Evolutionary conservation across 2,329 filamentous ascomycete genomes (phyloP), one percentile per base, ranked within the genome.

Genomic region (Colletotrichum trifolii): DNA sequence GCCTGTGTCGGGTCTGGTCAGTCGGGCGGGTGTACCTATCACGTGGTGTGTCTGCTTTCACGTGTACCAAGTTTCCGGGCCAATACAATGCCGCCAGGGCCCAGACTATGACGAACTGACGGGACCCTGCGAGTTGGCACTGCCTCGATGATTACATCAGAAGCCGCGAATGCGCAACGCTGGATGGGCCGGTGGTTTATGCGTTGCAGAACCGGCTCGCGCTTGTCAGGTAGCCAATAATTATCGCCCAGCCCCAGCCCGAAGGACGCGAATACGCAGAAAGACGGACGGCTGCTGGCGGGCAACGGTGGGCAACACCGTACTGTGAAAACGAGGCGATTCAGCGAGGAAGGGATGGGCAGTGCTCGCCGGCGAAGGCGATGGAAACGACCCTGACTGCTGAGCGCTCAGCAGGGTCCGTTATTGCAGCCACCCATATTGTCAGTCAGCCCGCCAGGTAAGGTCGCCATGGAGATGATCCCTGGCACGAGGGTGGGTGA

Each of bases 71-170:
- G 39, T 49, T 25, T 35, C 62, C 58, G 62, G 52, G 39, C 46
- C 57, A 65, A 56, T 52, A 36, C 50, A 50, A 36, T 42, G 45
- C 40, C 58, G 57, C 52, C 62, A 46, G 62, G 57, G 62, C 46
- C 57, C 40, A 60, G 50, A 36, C 42, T 38, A 42, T 48, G 58
- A 52, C 40, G 62, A 53, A 39, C 40, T 52, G 40, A 25, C 25
- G 25, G 25, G 25, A 25, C 25, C 25, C 25, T 25, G 25, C 25
- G 25, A 4, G 4, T 25, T 53, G 46, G 48, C 64, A 63, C 64
- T 47, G 60, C 64, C 64, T 45, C 64, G 42, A 54, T 6, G 54
- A 55, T 66, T 64, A 64, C 60, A 59, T 66, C 64, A 64, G 53
- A 54, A 40, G 63, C 63, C 47, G 48, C 63, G 53, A 66, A 33